Conservation (phyloP, 257 asterid genomes). For the Coffea canephora region DNA sequence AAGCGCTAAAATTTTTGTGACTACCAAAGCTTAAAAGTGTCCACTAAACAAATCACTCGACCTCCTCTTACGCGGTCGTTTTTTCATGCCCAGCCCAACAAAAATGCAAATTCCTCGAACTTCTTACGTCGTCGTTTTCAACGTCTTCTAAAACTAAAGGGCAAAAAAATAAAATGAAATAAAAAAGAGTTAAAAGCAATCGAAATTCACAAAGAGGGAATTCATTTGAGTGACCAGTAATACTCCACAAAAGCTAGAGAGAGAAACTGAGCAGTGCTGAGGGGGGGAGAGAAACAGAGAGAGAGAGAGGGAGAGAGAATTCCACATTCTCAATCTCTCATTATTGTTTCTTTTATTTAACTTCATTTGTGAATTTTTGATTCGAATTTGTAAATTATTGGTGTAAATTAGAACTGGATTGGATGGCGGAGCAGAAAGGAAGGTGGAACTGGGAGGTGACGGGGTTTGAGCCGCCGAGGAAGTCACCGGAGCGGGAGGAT, state of each 20-base stretch:
- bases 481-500: constrained; percentile 52
- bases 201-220: constrained; percentile 26
- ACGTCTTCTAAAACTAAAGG: too few relatives aligned
- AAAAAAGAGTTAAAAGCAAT: neutral
- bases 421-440: constrained; percentile 68
- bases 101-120: neutral
- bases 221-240: constrained; percentile 23
- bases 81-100: neutral
- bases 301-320: constrained; percentile 8
- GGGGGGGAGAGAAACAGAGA: neutral
- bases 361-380: constrained; percentile 17
- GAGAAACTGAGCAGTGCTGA: constrained; percentile 7
- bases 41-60: constrained; percentile 32
- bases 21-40: constrained; percentile 46
- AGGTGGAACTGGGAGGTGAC: constrained; percentile 99
- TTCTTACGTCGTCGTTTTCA: neutral
- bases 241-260: neutral
- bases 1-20: constrained; percentile 47
- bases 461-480: constrained; percentile 88
- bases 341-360: constrained; percentile 1
- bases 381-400: neutral
- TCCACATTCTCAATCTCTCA: constrained; percentile 11
- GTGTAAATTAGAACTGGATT: neutral
- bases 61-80: constrained; percentile 11
- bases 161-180: neutral